Evolutionary conservation across 257 asterid genomes (phyloP), one percentile per base, ranked within the genome.

Genomic region (Verbascum thapsus): DNA sequence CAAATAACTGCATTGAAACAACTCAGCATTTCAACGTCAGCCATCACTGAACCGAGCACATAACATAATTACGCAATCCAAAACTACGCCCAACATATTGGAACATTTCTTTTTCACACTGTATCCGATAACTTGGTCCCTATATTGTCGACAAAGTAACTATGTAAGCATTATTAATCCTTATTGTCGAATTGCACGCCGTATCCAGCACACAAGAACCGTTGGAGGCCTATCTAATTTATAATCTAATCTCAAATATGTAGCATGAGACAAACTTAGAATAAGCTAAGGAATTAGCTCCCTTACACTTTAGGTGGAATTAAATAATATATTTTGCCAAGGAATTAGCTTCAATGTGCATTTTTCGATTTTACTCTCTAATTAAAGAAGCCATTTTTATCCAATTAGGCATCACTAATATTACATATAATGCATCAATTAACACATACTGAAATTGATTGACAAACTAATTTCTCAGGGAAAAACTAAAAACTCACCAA

Each of bases 401-500:
- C 74, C 35, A 55, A 42, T 6, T 22, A 30, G 53, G 55, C 10
- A 35, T 48, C 53, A 50, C 19, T n/a, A 35, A 58, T 26, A 15
- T 37, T 20, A 35, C 18, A 59, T 15, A 52, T 7, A 19, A 47
- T 1, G 15, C 40, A 7, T 26, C 48, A 45, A 50, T 55, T 47
- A 23, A 17, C n/a, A 35, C 40, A 51, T 53, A 34, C 22, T 45
- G 60, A 53, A 44, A 59, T 13, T 55, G 17, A 64, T 17, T 23
- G 17, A 26, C 53, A 10, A 17, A 10, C 26, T 30, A 67, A 9
- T 12, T 48, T 26, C 9, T 40, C 10, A 2, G 13, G 8, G 5
- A 39, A 40, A 53, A 19, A n/a, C 66, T 19, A 37, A 71, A 61
- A 16, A 68, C 98, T 80, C 47, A 88, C 98, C 96, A 63, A 91